Conservation (phyloP, 257 asterid species). For the Primulina huaijiensis region DNA sequence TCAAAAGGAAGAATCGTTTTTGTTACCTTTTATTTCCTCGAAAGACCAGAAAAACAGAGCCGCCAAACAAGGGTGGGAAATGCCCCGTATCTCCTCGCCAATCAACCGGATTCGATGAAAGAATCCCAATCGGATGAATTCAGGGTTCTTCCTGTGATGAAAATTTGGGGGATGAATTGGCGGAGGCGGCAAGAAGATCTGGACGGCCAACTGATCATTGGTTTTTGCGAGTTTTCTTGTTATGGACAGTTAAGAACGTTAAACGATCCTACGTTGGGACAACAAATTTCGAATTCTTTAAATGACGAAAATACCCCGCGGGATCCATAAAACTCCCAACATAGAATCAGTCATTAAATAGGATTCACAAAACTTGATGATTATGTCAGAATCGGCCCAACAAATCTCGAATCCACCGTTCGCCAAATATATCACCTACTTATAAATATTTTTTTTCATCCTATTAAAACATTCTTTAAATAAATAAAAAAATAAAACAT, state of each 20-base stretch:
- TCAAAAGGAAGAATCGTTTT: background rate
- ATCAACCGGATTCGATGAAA: constrained; percentile 11
- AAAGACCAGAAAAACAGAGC: constrained; percentile 1
- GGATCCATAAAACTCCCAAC: background rate
- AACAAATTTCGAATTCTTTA: constrained; percentile 1
- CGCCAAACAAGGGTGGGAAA: background rate
- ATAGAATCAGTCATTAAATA: too few species aligned
- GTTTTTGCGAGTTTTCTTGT: constrained; percentile 20
- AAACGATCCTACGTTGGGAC: constrained; percentile 12
- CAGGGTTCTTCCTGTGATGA: constrained; percentile 15
- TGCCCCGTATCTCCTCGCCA: constrained; percentile 20
- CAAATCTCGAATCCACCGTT: too few species aligned
- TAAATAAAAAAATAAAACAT: too few species aligned
- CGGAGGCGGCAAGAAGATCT: constrained; percentile 25
- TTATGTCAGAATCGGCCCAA: too few species aligned
- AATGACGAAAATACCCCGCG: constrained; percentile 21
- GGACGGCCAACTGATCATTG: constrained; percentile 17
- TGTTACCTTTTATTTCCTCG: constrained; percentile 12
- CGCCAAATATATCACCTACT: too few species aligned
- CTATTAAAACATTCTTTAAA: too few species aligned
- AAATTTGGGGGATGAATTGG: constrained; percentile 16
- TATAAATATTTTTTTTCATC: too few species aligned
- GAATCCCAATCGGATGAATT: background rate
- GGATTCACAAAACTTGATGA: too few species aligned
- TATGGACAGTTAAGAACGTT: constrained; percentile 9